phyloP scores from a whole-genome alignment of 1,284 basidiomycete genomes.

The Salmacisia buchloeana region DNA sequence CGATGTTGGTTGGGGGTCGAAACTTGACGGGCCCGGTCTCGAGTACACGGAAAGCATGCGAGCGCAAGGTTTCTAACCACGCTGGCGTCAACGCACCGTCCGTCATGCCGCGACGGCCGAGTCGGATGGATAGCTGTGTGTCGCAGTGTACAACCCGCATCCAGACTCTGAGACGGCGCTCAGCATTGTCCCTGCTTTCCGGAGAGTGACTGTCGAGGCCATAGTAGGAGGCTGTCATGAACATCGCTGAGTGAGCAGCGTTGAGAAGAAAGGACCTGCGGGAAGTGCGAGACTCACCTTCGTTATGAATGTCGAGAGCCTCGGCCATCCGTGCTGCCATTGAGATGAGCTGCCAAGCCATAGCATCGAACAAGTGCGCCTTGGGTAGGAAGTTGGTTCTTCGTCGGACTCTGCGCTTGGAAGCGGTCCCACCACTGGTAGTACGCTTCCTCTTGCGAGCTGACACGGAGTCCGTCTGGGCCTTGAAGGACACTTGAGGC shows the following conservation, averaged over 20 bases:
- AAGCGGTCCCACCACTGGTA: constrained; percentile 7
- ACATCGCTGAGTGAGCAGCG: not conserved
- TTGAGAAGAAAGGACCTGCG: not conserved
- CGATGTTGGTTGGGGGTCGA: not conserved
- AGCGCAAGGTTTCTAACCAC: constrained; percentile 28
- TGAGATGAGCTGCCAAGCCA: constrained; percentile 32
- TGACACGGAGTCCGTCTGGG: constrained; percentile 17
- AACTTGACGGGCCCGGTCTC: constrained; percentile 12
- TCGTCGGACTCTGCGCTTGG: constrained; percentile 12
- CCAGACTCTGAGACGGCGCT: constrained; percentile 32
- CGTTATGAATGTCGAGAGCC: constrained; percentile 31
- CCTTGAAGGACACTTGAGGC: constrained; percentile 11
- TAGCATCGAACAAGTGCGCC: constrained; percentile 32
- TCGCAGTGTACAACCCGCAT: constrained; percentile 35
- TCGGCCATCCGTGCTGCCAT: constrained; percentile 31
- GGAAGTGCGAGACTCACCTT: not conserved
- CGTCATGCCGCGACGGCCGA: constrained; percentile 27
- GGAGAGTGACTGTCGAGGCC: constrained; percentile 25
- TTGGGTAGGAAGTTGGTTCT: constrained; percentile 24
- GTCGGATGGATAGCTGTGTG: constrained; percentile 30
- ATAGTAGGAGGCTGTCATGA: constrained; percentile 18
- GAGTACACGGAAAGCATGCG: not conserved
- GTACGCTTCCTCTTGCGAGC: constrained; percentile 18
- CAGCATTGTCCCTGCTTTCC: constrained; percentile 23
- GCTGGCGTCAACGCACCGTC: constrained; percentile 28